Base-by-base conservation (phyloP, 1,284 basidiomycete species). In the Moesziomyces parantarcticus region DNA sequence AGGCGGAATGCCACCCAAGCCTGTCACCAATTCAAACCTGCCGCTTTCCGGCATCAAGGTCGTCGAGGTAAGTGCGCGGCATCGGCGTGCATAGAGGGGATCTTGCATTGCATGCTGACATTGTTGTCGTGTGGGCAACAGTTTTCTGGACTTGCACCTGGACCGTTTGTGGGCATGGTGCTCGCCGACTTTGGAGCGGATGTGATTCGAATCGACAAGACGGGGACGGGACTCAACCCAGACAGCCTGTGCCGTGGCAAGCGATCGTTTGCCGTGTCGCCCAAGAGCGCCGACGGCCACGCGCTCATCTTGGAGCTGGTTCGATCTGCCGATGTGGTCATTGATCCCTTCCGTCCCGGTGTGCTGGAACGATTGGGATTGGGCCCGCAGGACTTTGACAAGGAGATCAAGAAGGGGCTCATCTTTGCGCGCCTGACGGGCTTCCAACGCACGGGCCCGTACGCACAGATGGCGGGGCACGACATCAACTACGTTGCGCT, bases 401-500 rank as follows among this genome's bases (percentile, higher is more conserved):
- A 59, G 21, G 91, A 92, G 79, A 72, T 65, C 45, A 80, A 81
- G 16, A 69, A 76, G 13, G 63, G 77, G 3, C 59, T 84, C 20
- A 65, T 85, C 44, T 78, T 83, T 60, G 82, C 83, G 5, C 65
- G 84, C 4, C 53, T 85, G 50, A 85, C 84, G 1, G 84, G 84
- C 0, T 85, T 84, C 59, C 77, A 83, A 34, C 67, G 84, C 11
- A 63, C 61, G 29, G 79, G 79, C 10, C 70, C 75, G 8, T 82
- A 79, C 39, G 76, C 80, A 5, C 69, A 80, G 49, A 84, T 84
- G 83, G 84, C 85, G 1, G 84, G 84, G 22, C 92, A 93, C 79
- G 92, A 94, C 79, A 88, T 93, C 73, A 93, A 93, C 80, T 94
- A 93, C 80, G 87, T 93, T n/a, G 92, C 92, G 10, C 86, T 92